Evolutionary conservation across 371 early-diverging fungal species (phyloP), one percentile per base, ranked within the genome.

Genomic region (Rhizopus arrhizus): DNA sequence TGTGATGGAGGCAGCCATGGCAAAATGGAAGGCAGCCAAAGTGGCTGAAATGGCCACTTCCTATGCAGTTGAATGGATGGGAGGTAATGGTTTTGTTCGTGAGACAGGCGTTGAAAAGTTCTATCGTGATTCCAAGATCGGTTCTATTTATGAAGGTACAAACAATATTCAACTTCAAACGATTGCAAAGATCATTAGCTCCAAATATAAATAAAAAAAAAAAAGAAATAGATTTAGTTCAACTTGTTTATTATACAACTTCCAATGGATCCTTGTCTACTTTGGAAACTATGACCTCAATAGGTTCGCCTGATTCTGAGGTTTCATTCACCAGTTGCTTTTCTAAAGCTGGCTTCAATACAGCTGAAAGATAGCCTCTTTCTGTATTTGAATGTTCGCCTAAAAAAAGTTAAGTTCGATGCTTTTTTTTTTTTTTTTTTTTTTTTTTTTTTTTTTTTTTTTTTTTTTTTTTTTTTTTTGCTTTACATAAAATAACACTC

Each of bases 101-200:
- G 72, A 73, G 55, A 60, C 69, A 10, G 72, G 77, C 60, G 83
- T 91, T 42, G 99, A 98, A 71, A 98, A 98, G 83, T 98, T 89
- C 83, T 96, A 91, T 83, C 87, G 99, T 64, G 99, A 98, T 81
- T 86, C 89, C 70, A 96, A 96, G 85, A 97, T 98, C 62, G 98
- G 98, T 69, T 77, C 86, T 55, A 89, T 89, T 61, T 89, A 89
- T 62, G 89, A 89, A 72, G 89, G 89, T 52, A 96, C 97, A 57
- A 92, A 90, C 73, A 98, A 98, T 84, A 97, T 98, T 69, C 97
- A 97, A 76, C 87, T 97, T 56, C 88, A 91, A 78, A 98, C 98
- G 45, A 96, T 98, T 70, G 97, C 97, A 66, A 97, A 97, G 84
- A 66, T 87, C 45, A 65, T 97, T 51, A 66, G 82, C 56, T 78